Evolutionary conservation across 176 grass and related monocot genomes (phyloP), one percentile per base, ranked within the genome.

Genomic region (Zizania latifolia): DNA sequence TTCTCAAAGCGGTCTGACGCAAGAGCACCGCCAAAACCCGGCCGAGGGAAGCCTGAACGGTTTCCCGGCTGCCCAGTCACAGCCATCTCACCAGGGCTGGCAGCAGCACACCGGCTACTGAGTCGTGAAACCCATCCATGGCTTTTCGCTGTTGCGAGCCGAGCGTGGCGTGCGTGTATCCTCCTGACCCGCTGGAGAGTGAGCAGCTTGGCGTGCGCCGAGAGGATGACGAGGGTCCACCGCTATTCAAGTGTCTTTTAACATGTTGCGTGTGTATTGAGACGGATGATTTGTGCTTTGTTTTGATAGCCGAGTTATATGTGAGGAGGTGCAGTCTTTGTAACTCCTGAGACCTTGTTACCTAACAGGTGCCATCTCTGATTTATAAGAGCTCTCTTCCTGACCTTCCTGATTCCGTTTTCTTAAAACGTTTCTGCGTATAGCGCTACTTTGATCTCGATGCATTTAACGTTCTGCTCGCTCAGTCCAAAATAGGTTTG

Each of bases 21-120:
- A 92, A 68, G 95, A 94, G 80, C 95, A 94, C 61, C 82, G 76
- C 65, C 83, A 81, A 81, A 99, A 87, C 70, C 84, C 81, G 1
- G 58, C 61, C 6, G 92, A 99, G 22, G 89, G 82, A 21, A 86
- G 84, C 67, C 71, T 95, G 53, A 92, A 80, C 41, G 79, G 89
- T 41, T 80, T 88, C 22, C 96, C 88, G 84, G 63, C 23, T 0
- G 65, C 76, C 0, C 81, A 72, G 3, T 73, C 83, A 15, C 83
- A 83, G 78, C 69, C 68, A 21, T 90, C 90, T 82, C 90, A 88
- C 87, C 95, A 91, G 77, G 82, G 78, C 79, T 99, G 96, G 96
- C 92, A 94, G 63, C 89, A 95, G 79, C 67, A 74, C 79, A 72
- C 48, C 59, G 75, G 55, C 44, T 99, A 95, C 85, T 99, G 83